Conservation (phyloP, 148 eudicot species). For the Fagopyrum tataricum region DNA sequence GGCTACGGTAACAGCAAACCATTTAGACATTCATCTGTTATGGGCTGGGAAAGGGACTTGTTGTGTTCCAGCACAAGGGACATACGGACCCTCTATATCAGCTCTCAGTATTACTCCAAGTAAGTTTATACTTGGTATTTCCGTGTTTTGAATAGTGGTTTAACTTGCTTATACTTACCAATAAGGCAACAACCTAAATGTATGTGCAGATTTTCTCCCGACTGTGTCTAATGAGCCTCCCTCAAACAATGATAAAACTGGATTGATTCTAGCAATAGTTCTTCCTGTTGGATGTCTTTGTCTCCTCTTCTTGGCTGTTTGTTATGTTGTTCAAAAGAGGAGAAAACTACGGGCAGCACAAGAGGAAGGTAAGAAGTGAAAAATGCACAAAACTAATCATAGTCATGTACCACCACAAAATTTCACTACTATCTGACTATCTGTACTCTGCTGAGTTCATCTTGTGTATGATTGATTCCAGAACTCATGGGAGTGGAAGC, state of each 20-base stretch:
- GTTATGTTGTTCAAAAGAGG: slow-evolving; percentile 33
- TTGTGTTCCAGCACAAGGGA: slow-evolving; percentile 67
- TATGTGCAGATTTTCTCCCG: slow-evolving; percentile 53
- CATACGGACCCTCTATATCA: slow-evolving; percentile 77
- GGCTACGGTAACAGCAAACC: slow-evolving; percentile 47
- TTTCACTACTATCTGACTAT: too few relatives aligned
- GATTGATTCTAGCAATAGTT: slow-evolving; percentile 59
- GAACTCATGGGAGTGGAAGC: slow-evolving; percentile 59
- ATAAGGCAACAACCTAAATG: neutral
- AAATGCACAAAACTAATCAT: neutral
- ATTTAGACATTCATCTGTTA: slow-evolving; percentile 80
- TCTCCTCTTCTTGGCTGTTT: slow-evolving; percentile 37
- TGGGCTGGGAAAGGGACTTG: slow-evolving; percentile 99
- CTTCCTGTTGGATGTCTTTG: slow-evolving; percentile 37
- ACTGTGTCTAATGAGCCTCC: slow-evolving; percentile 47
- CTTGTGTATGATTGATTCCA: slow-evolving; percentile 19
- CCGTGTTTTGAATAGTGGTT: neutral
- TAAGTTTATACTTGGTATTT: slow-evolving; percentile 14
- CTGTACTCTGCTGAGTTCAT: too few relatives aligned
- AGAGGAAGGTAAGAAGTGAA: slow-evolving; percentile 48
- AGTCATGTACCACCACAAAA: neutral
- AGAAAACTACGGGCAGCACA: slow-evolving; percentile 25
- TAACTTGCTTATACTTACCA: neutral
- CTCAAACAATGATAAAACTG: slow-evolving; percentile 30
- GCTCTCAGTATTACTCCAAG: slow-evolving; percentile 76